Evolutionary conservation across 2,329 filamentous ascomycete species (phyloP).

Genomic region (Hypoxylon rubiginosum): DNA sequence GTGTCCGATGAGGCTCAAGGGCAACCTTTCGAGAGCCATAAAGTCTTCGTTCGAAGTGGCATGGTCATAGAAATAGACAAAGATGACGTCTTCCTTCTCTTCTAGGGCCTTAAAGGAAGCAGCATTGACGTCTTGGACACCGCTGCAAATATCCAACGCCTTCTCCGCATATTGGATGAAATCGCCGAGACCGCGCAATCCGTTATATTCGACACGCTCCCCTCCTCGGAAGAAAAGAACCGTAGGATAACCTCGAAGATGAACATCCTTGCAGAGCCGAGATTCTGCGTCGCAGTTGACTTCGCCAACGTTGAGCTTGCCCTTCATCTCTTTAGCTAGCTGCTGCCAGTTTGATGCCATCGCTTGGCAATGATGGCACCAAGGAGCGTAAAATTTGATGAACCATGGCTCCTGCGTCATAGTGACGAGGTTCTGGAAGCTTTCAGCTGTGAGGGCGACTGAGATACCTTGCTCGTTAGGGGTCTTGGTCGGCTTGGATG

Average conservation of each 20-base stretch:
- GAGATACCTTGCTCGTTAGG: conserved; percentile 84
- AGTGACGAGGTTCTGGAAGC: conserved; percentile 87
- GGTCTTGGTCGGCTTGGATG: conserved; percentile 66
- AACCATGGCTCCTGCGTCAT: conserved; percentile 95
- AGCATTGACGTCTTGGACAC: conserved; percentile 85
- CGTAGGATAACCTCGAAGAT: conserved; percentile 84
- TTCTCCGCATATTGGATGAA: conserved; percentile 89
- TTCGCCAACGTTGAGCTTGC: conserved; percentile 90
- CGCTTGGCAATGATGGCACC: conserved; percentile 96
- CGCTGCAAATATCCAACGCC: conserved; percentile 80
- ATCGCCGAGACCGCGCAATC: conserved; percentile 91
- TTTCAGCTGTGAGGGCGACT: conserved; percentile 82
- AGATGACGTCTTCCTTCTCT: conserved; percentile 94
- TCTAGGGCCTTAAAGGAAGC: conserved; percentile 84
- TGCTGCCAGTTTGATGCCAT: conserved; percentile 92
- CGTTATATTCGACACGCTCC: conserved; percentile 92
- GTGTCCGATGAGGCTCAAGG: conserved; percentile 89
- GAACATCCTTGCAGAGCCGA: conserved; percentile 91
- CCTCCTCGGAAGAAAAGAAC: conserved; percentile 93
- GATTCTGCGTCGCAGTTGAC: conserved; percentile 93
- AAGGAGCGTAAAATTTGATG: conserved; percentile 98
- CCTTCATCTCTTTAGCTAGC: conserved; percentile 91
- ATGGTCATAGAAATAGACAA: conserved; percentile 97
- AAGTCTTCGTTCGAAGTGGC: conserved; percentile 96
- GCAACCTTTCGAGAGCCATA: conserved; percentile 85